Base-by-base conservation (phyloP, 306 rosid species). In the Casuarina glauca region DNA sequence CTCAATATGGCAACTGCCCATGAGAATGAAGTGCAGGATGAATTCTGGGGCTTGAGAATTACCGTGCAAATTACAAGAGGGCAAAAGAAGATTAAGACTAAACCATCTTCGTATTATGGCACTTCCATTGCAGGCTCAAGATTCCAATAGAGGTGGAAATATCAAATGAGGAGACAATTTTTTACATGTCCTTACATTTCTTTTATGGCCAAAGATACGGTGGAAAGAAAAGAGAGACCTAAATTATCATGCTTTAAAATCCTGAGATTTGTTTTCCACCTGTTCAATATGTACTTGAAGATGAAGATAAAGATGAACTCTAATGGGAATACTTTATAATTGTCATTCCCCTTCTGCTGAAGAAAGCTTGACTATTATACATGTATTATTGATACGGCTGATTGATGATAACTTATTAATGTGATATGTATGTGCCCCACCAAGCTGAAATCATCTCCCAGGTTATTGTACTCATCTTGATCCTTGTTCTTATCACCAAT, bases 361-460 rank as follows among this genome's bases (percentile, higher is more conserved):
- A 51, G 64, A 64, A 5, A 58, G 66, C 11, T 35, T 19, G 69
- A 70, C 46, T 69, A 48, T 16, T 53, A 54, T 39, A 50, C 36
- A 32, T 44, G 44, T 78, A 49, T 78, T 38, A 43, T 26, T 45
- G 70, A 43, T 73, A 53, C 72, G 38, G 61, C 52, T 78, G 46
- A 43, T 77, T 16, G 60, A 55, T 41, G 46, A 13, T 67, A 58
- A 49, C 53, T 13, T 63, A 36, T 53, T 54, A 43, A 12, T 66
- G 6, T 66, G 32, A 54, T 66, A 19, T 58, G 66, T 9, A 74
- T 69, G 41, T 74, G 52, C 74, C 26, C 48, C 1, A 76, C 35
- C 57, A 4, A 52, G 58, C 69, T 19, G 41, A 63, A 55, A 43
- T 36, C 53, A 66, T 4, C 26, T 62, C 69, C 64, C 49, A 58